phyloP scores from a whole-genome alignment of 2,329 filamentous ascomycete species.

The Colletotrichum caudatum region DNA sequence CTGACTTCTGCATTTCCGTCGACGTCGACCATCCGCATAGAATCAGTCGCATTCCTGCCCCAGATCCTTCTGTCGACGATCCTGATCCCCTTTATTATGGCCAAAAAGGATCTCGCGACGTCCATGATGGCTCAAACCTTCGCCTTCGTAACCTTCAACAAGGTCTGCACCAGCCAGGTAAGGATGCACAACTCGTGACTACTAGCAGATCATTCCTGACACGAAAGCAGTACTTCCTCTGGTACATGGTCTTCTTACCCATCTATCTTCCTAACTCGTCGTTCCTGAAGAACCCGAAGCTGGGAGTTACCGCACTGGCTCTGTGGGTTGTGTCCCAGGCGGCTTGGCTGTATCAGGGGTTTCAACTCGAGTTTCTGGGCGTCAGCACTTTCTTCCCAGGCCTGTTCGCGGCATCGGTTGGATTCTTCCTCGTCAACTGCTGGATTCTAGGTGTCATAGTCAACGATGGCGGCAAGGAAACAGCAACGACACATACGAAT shows the following conservation, averaged over 20 bases:
- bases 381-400: slow-evolving; percentile 86
- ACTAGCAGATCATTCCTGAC: slow-evolving; percentile 36
- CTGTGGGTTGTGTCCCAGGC: slow-evolving; percentile 84
- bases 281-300: slow-evolving; percentile 68
- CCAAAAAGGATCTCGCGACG: slow-evolving; percentile 83
- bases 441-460: slow-evolving; percentile 89
- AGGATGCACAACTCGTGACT: slow-evolving; percentile 44
- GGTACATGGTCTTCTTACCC: slow-evolving; percentile 95
- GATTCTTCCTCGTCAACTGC: slow-evolving; percentile 87
- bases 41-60: slow-evolving; percentile 88
- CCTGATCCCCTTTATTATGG: slow-evolving; percentile 79
- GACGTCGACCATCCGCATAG: slow-evolving; percentile 62
- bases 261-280: slow-evolving; percentile 88
- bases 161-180: slow-evolving; percentile 98
- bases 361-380: slow-evolving; percentile 82
- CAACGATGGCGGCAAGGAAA: slow-evolving; percentile 64
- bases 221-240: slow-evolving; percentile 87
- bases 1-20: slow-evolving; percentile 76
- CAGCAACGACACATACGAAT: neutral
- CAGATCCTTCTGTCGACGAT: slow-evolving; percentile 85
- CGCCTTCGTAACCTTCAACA: slow-evolving; percentile 97
- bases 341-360: slow-evolving; percentile 81
- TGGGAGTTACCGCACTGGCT: slow-evolving; percentile 74
- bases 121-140: slow-evolving; percentile 96
- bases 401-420: slow-evolving; percentile 79